Evolutionary conservation across 2,329 filamentous ascomycete genomes (phyloP).

Genomic region (Colletotrichum cereale): DNA sequence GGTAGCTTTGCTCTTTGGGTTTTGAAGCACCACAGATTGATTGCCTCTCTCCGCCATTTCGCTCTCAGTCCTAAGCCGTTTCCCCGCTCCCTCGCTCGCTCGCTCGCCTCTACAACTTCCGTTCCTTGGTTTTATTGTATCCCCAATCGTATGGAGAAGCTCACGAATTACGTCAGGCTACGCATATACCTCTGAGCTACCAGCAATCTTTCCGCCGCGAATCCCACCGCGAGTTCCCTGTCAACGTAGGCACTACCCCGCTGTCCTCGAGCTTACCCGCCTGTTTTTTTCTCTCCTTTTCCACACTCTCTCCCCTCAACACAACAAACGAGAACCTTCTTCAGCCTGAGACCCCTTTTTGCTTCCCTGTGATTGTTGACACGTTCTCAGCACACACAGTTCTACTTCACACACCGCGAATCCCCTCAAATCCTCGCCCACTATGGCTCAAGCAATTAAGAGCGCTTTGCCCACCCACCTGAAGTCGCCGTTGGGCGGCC

Average conservation of each 20-base stretch:
- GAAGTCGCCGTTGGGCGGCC: slow-evolving; percentile 64
- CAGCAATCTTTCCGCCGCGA: slow-evolving; percentile 23
- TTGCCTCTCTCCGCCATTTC: slow-evolving; percentile 19
- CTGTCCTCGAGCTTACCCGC: slow-evolving; percentile 26
- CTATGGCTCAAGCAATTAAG: slow-evolving; percentile 79
- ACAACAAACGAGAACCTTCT: background rate
- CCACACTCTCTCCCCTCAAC: slow-evolving; percentile 4
- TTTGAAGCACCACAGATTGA: slow-evolving; percentile 21
- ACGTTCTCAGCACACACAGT: background rate
- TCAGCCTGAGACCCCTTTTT: background rate
- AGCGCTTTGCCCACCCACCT: slow-evolving; percentile 87
- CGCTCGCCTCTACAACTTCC: background rate
- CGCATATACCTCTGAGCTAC: slow-evolving; percentile 29
- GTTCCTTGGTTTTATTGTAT: background rate
- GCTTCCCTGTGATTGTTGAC: slow-evolving; percentile 14
- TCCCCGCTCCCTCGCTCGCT: slow-evolving; percentile 13
- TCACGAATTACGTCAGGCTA: slow-evolving; percentile 41
- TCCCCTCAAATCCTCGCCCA: slow-evolving; percentile 44
- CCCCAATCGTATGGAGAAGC: slow-evolving; percentile 33
- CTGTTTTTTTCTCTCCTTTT: slow-evolving; percentile 19
- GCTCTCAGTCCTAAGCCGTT: background rate
- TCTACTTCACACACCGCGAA: slow-evolving; percentile 17
- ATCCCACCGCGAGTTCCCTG: slow-evolving; percentile 32
- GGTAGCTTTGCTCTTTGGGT: slow-evolving; percentile 4
- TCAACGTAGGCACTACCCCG: slow-evolving; percentile 34